Conservation (phyloP, 306 rosid genomes). For the Pueraria montana region DNA sequence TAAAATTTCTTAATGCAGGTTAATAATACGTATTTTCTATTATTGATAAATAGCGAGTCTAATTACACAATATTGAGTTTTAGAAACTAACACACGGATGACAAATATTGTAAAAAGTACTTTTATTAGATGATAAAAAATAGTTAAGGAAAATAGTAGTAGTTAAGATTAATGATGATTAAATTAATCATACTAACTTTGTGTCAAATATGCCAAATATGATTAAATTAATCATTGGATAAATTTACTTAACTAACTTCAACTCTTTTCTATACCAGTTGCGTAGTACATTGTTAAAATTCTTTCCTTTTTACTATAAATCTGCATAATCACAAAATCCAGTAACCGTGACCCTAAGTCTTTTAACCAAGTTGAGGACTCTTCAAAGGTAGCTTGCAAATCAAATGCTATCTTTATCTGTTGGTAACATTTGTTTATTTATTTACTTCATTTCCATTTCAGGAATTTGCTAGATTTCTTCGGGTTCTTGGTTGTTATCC, state of each 20-base stretch:
- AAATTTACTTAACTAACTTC: neutral
- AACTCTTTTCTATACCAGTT: neutral
- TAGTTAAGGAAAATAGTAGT: neutral
- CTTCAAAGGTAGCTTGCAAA: neutral
- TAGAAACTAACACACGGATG: neutral
- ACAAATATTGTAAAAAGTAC: neutral
- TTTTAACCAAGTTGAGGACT: slow-evolving; percentile 7
- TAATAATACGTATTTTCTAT: neutral
- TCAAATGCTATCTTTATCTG: slow-evolving; percentile 29
- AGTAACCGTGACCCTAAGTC: neutral
- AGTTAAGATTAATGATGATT: neutral
- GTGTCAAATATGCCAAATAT: too few species aligned
- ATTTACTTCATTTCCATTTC: slow-evolving; percentile 39
- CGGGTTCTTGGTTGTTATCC: slow-evolving; percentile 85
- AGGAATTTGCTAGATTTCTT: slow-evolving; percentile 82
- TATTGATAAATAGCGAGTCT: slow-evolving; percentile 1
- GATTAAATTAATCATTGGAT: too few species aligned
- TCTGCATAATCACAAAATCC: slow-evolving; percentile 13
- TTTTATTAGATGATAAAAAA: neutral
- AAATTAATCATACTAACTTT: neutral
- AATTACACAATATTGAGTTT: neutral
- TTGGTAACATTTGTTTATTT: neutral
- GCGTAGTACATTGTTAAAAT: neutral
- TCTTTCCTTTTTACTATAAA: slow-evolving; percentile 11
- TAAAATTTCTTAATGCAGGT: slow-evolving; percentile 9